Base-by-base conservation (phyloP, 2,329 filamentous ascomycete species). In the Elsinoe perseae region DNA sequence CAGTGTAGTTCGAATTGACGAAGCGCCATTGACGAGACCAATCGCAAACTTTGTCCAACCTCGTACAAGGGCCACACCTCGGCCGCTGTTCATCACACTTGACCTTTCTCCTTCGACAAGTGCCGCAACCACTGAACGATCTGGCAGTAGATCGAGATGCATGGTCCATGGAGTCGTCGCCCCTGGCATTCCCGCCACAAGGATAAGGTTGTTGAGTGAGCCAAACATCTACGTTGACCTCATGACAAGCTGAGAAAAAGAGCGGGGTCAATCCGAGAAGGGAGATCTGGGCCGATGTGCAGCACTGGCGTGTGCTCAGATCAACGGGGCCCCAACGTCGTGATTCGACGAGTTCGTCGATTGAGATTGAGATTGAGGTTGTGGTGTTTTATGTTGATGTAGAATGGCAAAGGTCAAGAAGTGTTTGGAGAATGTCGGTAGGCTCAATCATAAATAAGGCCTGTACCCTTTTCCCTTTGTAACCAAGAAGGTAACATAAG, bases 1-100 rank as follows among this genome's bases (percentile, higher is more conserved):
- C 43, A 20, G 30, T 28, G 27, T 48, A 46, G 54, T 36, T 57
- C 4, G 48, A 50, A 20, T 57, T 48, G 18, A 57, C 44, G 16
- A 59, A 59, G 38, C 56, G 57, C 55, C 55, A 59, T 32, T 57
- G 55, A 1, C 55, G 55, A 12, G 54, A 46, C 58, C 58, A 59
- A 27, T 57, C 43, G 55, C 58, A 59, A 12, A 27, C n/a, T 8
- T 50, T 40, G 27, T 56, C 30, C 42, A 59, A 12, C 14, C 58
- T 50, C n/a, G 54, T 55, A 25, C 58, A 59, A n/a, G 48, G 55
- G 7, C 55, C 55, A 36, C 58, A 59, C 32, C 52, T 27, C 3
- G 55, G 55, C 36, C 50, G 58, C 21, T 23, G 38, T 18, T 59
- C 55, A 53, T 59, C 58, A 32, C 58, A 59, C n/a, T 57, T 57